A percentile compares a stretch with the other conserved stretches of the same genome.
phyloP scores from a whole-genome alignment of 2,329 filamentous ascomycete genomes.

The Calonectria ilicicola region DNA sequence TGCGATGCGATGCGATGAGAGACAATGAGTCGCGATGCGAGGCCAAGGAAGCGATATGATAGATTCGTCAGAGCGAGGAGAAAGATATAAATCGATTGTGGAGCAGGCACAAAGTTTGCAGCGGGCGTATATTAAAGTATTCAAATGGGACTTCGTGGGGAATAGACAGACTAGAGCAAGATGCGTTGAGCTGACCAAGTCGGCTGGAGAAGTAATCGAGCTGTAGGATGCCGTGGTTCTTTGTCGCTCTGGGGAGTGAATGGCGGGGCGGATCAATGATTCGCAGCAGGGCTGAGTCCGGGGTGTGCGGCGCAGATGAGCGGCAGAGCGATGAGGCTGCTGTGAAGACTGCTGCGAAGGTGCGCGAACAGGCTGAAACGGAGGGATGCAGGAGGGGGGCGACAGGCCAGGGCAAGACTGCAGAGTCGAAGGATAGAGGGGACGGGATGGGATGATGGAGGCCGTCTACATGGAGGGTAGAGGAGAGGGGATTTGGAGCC shows the following conservation, averaged over 20 bases:
- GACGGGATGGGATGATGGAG: conserved; percentile 6
- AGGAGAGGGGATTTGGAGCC: background rate
- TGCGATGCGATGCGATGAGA: conserved; percentile 21
- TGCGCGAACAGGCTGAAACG: background rate
- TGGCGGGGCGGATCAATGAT: conserved; percentile 41
- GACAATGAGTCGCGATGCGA: background rate
- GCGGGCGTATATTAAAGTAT: background rate
- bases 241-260: conserved; percentile 27
- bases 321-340: background rate
- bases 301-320: background rate
- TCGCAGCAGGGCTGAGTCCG: conserved; percentile 32
- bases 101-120: background rate
- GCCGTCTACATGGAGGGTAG: background rate
- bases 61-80: background rate
- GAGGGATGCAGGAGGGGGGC: background rate
- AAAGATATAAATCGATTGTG: background rate
- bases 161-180: background rate
- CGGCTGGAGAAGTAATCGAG: conserved; percentile 32
- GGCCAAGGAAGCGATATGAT: background rate
- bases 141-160: background rate
- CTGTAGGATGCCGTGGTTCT: conserved; percentile 29
- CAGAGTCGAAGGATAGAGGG: conserved; percentile 6
- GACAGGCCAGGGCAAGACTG: background rate
- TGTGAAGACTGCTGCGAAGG: background rate
- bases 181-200: conserved; percentile 15